Evolutionary conservation across 1,139 yeast species (phyloP), one percentile per base, ranked within the genome.

Genomic region (Suhomyces chickasaworum): DNA sequence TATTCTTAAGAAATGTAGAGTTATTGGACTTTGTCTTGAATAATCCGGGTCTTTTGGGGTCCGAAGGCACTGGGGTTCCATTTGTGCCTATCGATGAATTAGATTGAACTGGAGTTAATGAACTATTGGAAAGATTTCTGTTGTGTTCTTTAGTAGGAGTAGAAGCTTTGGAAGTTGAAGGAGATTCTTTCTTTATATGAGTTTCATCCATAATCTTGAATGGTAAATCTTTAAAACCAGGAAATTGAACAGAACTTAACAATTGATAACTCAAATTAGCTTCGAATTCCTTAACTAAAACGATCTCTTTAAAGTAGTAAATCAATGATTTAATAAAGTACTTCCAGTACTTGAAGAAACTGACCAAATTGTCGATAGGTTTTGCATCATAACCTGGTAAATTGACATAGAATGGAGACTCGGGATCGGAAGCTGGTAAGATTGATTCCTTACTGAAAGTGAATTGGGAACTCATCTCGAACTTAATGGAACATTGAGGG

Each of bases 291-390:
- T 84, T 85, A 23, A 86, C 84, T 47, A 82, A 69, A 4, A 83
- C 69, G 37, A 83, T 73, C 53, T 85, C 88, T 52, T 79, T 80
- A 53, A 83, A 75, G 61, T 86, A 86, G 51, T 73, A 71, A 29
- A 81, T 71, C 49, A 86, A 61, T 15, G 86, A 81, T 55, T 82
- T 83, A 52, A 86, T 73, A 50, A 86, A 77, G 62, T 80, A 80
- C 58, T 85, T 82, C 89, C 91, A 86, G 47, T 79, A 76, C 50
- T 83, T 81, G 63, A 86, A 86, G 57, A 86, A 72, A 46, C 72
- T 77, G 45, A 79, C 65, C 57, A 80, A 66, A 44, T 73, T 73
- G 54, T 78, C 82, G 17, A 78, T 71, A 2, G 84, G 84, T 46
- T 60, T 69, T 22, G 77, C 60, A 47, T 72, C 77, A 44, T 58